Percentiles rank a stretch among this genome's conserved stretches.
Conservation (phyloP, 2,329 filamentous ascomycete genomes). For the Plectosphaerella sp. region DNA sequence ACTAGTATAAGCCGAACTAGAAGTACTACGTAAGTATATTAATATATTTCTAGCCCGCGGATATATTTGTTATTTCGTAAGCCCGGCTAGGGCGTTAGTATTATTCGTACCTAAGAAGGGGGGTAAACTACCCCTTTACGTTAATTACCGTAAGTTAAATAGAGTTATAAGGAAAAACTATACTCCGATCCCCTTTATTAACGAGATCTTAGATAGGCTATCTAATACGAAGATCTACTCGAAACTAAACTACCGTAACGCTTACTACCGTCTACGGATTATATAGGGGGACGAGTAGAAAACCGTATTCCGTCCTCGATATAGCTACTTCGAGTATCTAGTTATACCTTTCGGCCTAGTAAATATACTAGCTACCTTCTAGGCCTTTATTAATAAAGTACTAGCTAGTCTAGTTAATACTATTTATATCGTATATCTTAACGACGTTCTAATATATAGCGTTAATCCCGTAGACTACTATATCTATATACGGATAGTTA, state of each 20-base stretch:
- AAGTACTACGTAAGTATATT: not conserved
- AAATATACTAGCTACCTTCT: not conserved
- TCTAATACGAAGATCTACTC: slow-evolving; percentile 18
- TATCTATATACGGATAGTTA: not conserved
- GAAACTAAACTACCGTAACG: slow-evolving; percentile 23
- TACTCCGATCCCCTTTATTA: slow-evolving; percentile 24
- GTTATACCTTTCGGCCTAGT: not conserved
- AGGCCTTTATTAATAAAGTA: not conserved
- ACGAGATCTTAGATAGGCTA: slow-evolving; percentile 21
- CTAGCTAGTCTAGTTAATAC: not conserved
- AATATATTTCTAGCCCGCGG: not conserved
- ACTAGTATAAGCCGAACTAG: not conserved
- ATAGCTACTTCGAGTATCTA: too few species aligned
- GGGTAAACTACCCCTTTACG: not conserved
- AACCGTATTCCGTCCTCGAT: not conserved
- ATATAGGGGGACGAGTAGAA: not conserved
- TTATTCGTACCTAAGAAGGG: not conserved
- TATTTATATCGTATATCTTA: not conserved
- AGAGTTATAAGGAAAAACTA: too few species aligned
- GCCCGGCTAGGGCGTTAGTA: not conserved
- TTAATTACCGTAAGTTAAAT: not conserved
- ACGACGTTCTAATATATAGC: not conserved
- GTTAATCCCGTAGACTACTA: not conserved
- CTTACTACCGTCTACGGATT: slow-evolving; percentile 14
- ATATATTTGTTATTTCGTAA: not conserved